Conservation (phyloP, 257 asterid genomes). For the Anisodus tanguticus region DNA sequence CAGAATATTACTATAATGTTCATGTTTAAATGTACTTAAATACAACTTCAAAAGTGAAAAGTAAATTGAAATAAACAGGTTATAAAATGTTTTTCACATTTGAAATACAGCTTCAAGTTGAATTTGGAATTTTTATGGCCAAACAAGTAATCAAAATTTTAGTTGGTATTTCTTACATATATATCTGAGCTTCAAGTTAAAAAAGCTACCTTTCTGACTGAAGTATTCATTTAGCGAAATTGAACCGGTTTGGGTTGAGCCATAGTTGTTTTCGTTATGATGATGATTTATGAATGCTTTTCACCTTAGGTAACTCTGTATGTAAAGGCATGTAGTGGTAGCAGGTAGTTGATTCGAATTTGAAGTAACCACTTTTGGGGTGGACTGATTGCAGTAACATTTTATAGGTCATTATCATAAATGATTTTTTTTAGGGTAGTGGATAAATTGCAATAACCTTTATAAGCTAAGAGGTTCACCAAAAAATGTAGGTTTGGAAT, state of each 20-base stretch:
- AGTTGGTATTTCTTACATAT: not conserved
- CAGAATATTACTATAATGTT: too few relatives aligned
- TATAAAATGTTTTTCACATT: too few relatives aligned
- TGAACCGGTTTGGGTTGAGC: not conserved
- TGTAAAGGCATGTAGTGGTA: not conserved
- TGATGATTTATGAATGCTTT: not conserved
- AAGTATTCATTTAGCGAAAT: not conserved
- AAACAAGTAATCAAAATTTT: not conserved
- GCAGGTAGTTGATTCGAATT: constrained; percentile 3
- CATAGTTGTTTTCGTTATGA: not conserved
- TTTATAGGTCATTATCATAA: constrained; percentile 3
- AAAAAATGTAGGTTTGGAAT: not conserved
- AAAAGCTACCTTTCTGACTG: not conserved
- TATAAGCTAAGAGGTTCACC: not conserved
- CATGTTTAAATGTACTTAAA: too few relatives aligned
- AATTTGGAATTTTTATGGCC: too few relatives aligned
- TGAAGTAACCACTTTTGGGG: not conserved
- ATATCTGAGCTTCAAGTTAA: not conserved
- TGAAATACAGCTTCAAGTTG: too few relatives aligned
- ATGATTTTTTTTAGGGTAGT: not conserved
- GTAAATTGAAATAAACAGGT: too few relatives aligned
- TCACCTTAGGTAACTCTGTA: not conserved
- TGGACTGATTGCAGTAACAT: not conserved
- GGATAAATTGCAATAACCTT: not conserved
- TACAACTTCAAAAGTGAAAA: too few relatives aligned